Percentiles rank a stretch among this genome's conserved stretches.
These are phyloP conservation scores for Chaetothyriales sp. DNA, from an alignment of 2,329 filamentous ascomycete species.

Conservation along the genomic window DNA sequence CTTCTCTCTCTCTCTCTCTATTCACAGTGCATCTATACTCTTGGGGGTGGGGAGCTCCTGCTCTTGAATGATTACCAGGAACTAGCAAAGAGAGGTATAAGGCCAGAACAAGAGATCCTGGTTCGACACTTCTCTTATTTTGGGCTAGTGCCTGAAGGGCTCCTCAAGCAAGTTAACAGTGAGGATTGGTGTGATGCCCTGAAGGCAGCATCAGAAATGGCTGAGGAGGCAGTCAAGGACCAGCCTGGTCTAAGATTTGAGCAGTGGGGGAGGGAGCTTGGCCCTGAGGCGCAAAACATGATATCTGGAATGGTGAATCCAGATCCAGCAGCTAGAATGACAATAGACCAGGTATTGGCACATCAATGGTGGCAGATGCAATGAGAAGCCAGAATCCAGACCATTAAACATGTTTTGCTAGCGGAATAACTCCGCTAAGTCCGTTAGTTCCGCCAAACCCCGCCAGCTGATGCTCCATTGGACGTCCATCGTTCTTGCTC, in stretches of 20 bases:
- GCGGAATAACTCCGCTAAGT: too few species aligned
- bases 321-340: conserved; percentile 21
- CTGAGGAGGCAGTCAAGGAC: conserved; percentile 19
- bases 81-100: conserved; percentile 19
- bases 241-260: conserved; percentile 20
- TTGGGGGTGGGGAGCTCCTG: conserved; percentile 21
- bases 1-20: too few species aligned
- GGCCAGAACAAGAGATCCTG: conserved; percentile 21
- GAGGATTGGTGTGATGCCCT: conserved; percentile 20
- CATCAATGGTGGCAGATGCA: conserved; percentile 23
- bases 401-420: too few species aligned
- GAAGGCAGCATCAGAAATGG: conserved; percentile 15
- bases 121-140: conserved; percentile 24
- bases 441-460: too few species aligned
- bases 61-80: conserved; percentile 22
- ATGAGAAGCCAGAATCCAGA: too few species aligned
- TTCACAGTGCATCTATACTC: conserved; percentile 24
- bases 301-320: conserved; percentile 23
- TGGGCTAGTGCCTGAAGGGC: conserved; percentile 20
- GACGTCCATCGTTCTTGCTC: too few species aligned
- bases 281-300: conserved; percentile 19
- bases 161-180: conserved; percentile 19
- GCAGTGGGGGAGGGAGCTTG: conserved; percentile 19
- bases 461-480: too few species aligned
- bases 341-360: conserved; percentile 22